Conservation (phyloP, 2,329 filamentous ascomycete genomes). For the Lachnellula occidentalis region DNA sequence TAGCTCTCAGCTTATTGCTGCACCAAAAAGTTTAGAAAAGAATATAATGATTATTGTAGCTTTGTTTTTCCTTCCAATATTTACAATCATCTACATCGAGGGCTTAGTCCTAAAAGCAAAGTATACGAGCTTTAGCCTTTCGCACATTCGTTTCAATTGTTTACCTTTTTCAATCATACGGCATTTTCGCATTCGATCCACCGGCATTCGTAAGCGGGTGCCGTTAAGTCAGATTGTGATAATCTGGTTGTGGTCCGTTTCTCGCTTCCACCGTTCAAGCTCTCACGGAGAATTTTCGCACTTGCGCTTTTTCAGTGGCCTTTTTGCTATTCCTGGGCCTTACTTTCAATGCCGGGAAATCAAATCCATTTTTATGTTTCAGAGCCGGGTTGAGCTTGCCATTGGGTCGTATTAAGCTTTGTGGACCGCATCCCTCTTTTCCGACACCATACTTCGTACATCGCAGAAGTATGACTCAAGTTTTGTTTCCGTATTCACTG, state of each 20-base stretch:
- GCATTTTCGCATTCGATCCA: no score
- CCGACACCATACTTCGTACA: no score
- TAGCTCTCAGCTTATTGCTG: neutral
- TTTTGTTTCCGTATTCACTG: neutral
- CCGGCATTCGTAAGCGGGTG: no score
- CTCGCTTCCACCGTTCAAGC: neutral
- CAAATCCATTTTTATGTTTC: neutral
- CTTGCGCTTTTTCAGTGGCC: no score
- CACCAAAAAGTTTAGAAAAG: slow-evolving; percentile 3
- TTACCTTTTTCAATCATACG: no score
- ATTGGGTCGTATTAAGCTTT: neutral
- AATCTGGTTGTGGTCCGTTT: no score
- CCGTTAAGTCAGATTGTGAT: no score
- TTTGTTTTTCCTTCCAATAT: neutral
- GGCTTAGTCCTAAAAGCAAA: neutral
- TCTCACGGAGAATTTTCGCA: neutral
- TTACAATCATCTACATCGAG: neutral
- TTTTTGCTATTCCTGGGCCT: no score
- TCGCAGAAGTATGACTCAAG: neutral
- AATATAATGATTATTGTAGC: slow-evolving; percentile 1
- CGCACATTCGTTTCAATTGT: neutral
- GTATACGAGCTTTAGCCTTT: neutral
- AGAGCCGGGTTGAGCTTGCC: neutral
- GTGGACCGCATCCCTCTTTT: neutral
- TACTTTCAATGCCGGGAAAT: no score